A percentile compares a stretch with the other conserved stretches of the same genome.
Conservation (phyloP, 768 basidiomycete species). For the Termitomyces titanicus region DNA sequence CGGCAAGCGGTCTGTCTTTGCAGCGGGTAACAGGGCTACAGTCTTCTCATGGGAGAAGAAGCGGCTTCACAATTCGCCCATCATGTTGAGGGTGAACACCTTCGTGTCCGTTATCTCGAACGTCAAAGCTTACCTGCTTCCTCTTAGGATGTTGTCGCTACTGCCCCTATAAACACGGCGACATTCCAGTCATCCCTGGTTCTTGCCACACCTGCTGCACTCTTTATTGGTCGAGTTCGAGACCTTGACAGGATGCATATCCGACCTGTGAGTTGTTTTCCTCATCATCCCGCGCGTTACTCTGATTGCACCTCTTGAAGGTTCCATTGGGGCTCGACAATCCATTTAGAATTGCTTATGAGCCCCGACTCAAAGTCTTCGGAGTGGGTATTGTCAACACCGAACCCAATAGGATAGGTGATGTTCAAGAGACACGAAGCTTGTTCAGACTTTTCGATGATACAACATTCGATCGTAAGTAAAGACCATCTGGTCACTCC, state of each 20-base stretch:
- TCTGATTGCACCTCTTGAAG: conserved; percentile 31
- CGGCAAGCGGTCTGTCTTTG: conserved; percentile 58
- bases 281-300: not conserved
- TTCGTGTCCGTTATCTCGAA: not conserved
- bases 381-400: conserved; percentile 62
- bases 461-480: conserved; percentile 52
- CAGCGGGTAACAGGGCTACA: conserved; percentile 65
- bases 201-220: conserved; percentile 46
- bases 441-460: conserved; percentile 69
- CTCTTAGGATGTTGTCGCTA: conserved; percentile 48
- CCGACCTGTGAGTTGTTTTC: conserved; percentile 53
- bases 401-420: conserved; percentile 52
- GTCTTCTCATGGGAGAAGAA: conserved; percentile 68
- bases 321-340: conserved; percentile 68
- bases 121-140: not conserved
- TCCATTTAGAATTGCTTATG: conserved; percentile 66
- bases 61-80: conserved; percentile 61
- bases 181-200: conserved; percentile 53
- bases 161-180: conserved; percentile 44
- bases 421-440: conserved; percentile 41
- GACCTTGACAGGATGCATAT: conserved; percentile 80
- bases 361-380: conserved; percentile 49
- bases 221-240: conserved; percentile 64
- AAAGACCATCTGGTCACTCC: not conserved
- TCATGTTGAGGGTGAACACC: conserved; percentile 58